phyloP scores from a whole-genome alignment of 176 grass and related monocot genomes.

The Triticum timopheevii region DNA sequence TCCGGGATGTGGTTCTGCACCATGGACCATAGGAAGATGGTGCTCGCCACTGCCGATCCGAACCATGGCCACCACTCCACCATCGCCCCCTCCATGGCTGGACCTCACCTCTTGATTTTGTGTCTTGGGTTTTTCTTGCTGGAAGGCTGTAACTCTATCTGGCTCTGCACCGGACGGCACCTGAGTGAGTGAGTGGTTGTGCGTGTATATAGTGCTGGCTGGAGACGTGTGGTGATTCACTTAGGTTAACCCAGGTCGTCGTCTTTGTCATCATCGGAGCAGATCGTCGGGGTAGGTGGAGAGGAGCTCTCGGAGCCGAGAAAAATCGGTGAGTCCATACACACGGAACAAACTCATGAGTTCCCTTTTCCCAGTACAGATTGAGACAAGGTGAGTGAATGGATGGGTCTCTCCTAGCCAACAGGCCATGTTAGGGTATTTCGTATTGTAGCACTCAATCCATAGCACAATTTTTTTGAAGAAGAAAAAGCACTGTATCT shows the following conservation, averaged over 20 bases:
- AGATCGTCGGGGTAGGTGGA: neutral
- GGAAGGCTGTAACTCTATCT: neutral
- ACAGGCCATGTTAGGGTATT: neutral
- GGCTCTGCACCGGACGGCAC: neutral
- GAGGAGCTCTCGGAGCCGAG: neutral
- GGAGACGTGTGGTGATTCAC: neutral
- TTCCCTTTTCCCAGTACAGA: neutral
- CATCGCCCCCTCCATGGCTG: neutral
- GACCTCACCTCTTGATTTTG: neutral
- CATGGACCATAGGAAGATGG: conserved; percentile 57
- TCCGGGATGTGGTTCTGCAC: conserved; percentile 45
- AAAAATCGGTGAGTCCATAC: neutral
- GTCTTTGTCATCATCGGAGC: neutral
- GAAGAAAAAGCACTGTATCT: too few relatives aligned
- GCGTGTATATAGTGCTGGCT: neutral
- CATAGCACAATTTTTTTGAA: neutral
- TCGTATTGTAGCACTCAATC: neutral
- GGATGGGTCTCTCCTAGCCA: neutral
- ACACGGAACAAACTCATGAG: neutral
- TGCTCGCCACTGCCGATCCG: conserved; percentile 43
- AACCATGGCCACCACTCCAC: conserved; percentile 35
- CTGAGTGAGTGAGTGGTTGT: neutral
- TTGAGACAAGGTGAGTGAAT: neutral
- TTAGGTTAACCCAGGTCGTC: neutral
- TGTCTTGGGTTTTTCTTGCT: neutral